phyloP scores from a whole-genome alignment of 1,284 basidiomycete genomes.

The Singerocomus rubriflavus region DNA sequence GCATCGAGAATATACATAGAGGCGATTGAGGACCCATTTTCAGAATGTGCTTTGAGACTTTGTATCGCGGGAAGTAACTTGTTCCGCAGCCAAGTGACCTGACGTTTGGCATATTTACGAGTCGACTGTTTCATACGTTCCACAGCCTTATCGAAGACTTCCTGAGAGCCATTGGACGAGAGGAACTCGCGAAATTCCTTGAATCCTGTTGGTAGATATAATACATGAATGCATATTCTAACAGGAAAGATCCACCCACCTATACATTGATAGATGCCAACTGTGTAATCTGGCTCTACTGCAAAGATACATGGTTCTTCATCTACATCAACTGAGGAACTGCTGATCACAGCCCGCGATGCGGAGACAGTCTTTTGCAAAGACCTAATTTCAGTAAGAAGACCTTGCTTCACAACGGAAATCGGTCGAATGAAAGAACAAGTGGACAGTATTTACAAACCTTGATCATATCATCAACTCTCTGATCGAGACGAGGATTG shows the following conservation, averaged over 20 bases:
- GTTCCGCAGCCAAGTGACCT: constrained; percentile 91
- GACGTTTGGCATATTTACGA: constrained; percentile 88
- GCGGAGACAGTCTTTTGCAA: constrained; percentile 40
- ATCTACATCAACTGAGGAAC: background rate
- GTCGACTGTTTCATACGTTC: constrained; percentile 87
- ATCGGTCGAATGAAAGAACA: constrained; percentile 7
- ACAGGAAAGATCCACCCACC: constrained; percentile 43
- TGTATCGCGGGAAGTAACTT: constrained; percentile 80
- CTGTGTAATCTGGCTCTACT: constrained; percentile 53
- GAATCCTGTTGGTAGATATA: constrained; percentile 58
- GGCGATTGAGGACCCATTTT: constrained; percentile 22
- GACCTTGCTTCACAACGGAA: constrained; percentile 57
- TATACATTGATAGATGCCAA: constrained; percentile 94
- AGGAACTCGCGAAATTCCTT: constrained; percentile 82
- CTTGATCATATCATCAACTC: constrained; percentile 90
- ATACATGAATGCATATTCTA: background rate
- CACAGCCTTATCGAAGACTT: constrained; percentile 57
- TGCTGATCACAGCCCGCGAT: background rate
- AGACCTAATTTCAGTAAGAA: constrained; percentile 77
- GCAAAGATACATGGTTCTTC: background rate
- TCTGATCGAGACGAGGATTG: constrained; percentile 66
- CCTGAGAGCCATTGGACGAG: constrained; percentile 39
- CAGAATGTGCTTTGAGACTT: constrained; percentile 43
- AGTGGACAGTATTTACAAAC: constrained; percentile 38
- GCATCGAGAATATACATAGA: constrained; percentile 73